A percentile compares a stretch with the other conserved stretches of the same genome.
Evolutionary conservation across 73 alveolate genomes (phyloP).

Genomic region (Tetrahymena malaccensis): DNA sequence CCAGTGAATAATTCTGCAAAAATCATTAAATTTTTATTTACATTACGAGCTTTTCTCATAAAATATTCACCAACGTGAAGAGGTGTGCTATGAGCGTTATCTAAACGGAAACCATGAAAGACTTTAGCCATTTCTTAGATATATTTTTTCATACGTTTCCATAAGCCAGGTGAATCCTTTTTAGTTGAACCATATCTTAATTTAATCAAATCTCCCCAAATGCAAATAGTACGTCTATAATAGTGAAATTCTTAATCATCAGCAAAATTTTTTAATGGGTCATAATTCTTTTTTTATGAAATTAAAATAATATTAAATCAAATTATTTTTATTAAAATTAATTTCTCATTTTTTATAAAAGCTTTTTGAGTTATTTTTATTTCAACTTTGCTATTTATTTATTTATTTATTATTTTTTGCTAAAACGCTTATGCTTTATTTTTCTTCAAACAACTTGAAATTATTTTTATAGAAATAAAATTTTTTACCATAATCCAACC

Average conservation of each 20-base stretch:
- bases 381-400: slow-evolving; percentile 31
- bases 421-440: background rate
- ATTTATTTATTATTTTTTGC: background rate
- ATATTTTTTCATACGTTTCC: slow-evolving; percentile 88
- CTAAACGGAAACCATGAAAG: slow-evolving; percentile 92
- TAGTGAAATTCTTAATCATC: slow-evolving; percentile 81
- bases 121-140: slow-evolving; percentile 77
- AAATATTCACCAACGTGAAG: slow-evolving; percentile 63
- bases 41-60: slow-evolving; percentile 77
- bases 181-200: slow-evolving; percentile 81
- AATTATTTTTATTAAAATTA: slow-evolving; percentile 49
- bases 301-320: slow-evolving; percentile 75
- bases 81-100: slow-evolving; percentile 96
- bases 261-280: slow-evolving; percentile 80
- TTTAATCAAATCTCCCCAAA: slow-evolving; percentile 94
- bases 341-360: background rate
- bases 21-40: slow-evolving; percentile 76
- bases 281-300: slow-evolving; percentile 57
- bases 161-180: slow-evolving; percentile 72
- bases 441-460: background rate
- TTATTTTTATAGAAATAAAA: background rate
- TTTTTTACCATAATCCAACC: slow-evolving; percentile 29
- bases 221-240: slow-evolving; percentile 78
- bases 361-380: background rate
- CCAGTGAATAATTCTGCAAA: slow-evolving; percentile 93